Conservation (phyloP, 768 basidiomycete species). For the Tulasnella sp. region DNA sequence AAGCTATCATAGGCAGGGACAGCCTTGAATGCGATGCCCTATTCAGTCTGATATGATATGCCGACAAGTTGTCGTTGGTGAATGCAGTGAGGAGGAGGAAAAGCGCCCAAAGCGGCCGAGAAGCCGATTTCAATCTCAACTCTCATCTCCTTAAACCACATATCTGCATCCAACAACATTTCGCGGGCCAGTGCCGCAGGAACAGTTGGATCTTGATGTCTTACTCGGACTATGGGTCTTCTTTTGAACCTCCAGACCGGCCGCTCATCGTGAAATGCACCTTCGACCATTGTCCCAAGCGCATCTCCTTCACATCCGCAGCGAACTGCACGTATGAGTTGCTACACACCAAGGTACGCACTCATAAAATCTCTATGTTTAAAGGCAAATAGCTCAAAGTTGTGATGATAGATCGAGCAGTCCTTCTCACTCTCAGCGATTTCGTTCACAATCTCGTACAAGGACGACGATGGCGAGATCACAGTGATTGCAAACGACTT, state of each 20-base stretch:
- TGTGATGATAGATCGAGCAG: constrained; percentile 56
- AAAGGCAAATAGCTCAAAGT: neutral
- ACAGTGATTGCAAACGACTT: constrained; percentile 54
- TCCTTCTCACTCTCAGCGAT: constrained; percentile 65
- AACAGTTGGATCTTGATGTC: constrained; percentile 5
- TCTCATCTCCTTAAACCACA: too few relatives aligned
- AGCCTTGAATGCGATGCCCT: too few relatives aligned
- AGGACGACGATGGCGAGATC: constrained; percentile 79
- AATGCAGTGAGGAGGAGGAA: too few relatives aligned
- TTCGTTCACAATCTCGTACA: constrained; percentile 66
- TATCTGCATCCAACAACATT: too few relatives aligned
- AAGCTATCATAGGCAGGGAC: too few relatives aligned
- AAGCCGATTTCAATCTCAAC: too few relatives aligned
- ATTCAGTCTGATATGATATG: too few relatives aligned
- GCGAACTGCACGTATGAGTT: constrained; percentile 67
- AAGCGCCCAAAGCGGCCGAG: too few relatives aligned
- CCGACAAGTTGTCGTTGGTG: too few relatives aligned
- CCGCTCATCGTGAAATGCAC: constrained; percentile 75
- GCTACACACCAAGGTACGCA: constrained; percentile 56
- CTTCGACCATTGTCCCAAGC: constrained; percentile 60
- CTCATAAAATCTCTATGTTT: neutral
- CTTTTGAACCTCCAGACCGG: constrained; percentile 47
- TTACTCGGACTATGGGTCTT: constrained; percentile 18
- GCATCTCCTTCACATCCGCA: constrained; percentile 70
- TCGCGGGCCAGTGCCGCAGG: too few relatives aligned